phyloP scores from a whole-genome alignment of 2,329 filamentous ascomycete genomes.

The Monascus ruber region DNA sequence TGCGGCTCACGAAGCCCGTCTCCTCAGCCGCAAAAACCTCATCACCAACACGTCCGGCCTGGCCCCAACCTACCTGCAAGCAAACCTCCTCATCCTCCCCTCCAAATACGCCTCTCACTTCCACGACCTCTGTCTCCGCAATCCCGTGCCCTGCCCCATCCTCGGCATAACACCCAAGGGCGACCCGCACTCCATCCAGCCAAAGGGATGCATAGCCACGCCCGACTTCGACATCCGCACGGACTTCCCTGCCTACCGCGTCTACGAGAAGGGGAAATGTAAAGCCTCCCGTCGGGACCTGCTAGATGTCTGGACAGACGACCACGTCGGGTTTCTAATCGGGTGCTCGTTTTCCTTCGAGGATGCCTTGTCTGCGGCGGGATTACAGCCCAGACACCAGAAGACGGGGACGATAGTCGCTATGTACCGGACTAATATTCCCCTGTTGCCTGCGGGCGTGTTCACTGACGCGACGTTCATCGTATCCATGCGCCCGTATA shows the following conservation, averaged over 20 bases:
- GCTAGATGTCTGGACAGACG: conserved; percentile 40
- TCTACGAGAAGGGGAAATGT: conserved; percentile 43
- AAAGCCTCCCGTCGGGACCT: conserved; percentile 34
- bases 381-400: conserved; percentile 43
- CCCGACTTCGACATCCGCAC: conserved; percentile 43
- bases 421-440: conserved; percentile 51
- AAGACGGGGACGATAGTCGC: conserved; percentile 41
- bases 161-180: conserved; percentile 40
- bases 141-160: conserved; percentile 52
- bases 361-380: conserved; percentile 40
- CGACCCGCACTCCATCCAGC: conserved; percentile 10
- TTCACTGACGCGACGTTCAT: conserved; percentile 46
- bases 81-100: conserved; percentile 51
- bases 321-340: conserved; percentile 52
- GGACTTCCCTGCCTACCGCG: conserved; percentile 48
- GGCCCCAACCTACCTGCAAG: conserved; percentile 47
- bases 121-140: conserved; percentile 46
- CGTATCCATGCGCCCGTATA: conserved; percentile 54
- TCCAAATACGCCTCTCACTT: conserved; percentile 48
- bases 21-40: conserved; percentile 32
- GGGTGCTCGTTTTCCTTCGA: conserved; percentile 57
- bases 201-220: conserved; percentile 11
- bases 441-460: conserved; percentile 46
- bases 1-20: conserved; percentile 30
- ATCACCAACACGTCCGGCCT: conserved; percentile 43